These are phyloP conservation scores for Microcyclosporella mali DNA, from an alignment of 2,329 filamentous ascomycete species.

Conservation along the genomic window DNA sequence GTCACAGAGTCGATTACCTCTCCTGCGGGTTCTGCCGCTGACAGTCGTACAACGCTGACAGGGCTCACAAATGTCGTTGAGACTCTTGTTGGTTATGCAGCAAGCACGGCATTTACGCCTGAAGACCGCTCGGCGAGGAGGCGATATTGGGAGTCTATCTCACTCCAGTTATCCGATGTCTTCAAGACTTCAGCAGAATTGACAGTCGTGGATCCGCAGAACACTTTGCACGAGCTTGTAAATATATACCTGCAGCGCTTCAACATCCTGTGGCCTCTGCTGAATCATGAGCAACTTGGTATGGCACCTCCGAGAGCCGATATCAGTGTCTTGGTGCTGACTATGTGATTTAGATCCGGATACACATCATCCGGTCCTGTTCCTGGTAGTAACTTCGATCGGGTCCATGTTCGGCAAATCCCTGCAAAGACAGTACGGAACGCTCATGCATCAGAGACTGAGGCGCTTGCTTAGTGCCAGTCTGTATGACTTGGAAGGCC, in stretches of 20 bases:
- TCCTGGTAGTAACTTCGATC: constrained; percentile 12
- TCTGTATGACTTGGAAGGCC: constrained; percentile 13
- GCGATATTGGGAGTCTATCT: constrained; percentile 12
- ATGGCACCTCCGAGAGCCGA: no score
- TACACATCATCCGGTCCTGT: constrained; percentile 12
- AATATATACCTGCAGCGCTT: constrained; percentile 12
- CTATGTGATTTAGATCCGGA: constrained; percentile 1
- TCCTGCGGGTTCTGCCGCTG: not conserved
- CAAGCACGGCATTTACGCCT: constrained; percentile 10
- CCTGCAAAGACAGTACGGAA: constrained; percentile 10
- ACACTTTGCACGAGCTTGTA: constrained; percentile 9
- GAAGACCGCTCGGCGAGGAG: constrained; percentile 6
- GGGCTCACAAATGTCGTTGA: constrained; percentile 7
- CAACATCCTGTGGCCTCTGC: constrained; percentile 11
- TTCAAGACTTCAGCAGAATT: constrained; percentile 1
- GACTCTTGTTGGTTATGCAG: constrained; percentile 10
- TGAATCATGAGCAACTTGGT: constrained; percentile 9
- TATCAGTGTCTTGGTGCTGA: no score
- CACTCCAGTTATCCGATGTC: constrained; percentile 13
- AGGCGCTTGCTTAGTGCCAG: constrained; percentile 12
- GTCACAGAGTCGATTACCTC: not conserved
- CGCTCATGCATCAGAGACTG: constrained; percentile 12
- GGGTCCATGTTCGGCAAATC: constrained; percentile 13
- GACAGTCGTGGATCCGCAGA: not conserved
- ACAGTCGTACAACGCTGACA: not conserved